Evolutionary conservation across 768 basidiomycete species (phyloP), one percentile per base, ranked within the genome.

Genomic region (Pisolithus microcarpus): DNA sequence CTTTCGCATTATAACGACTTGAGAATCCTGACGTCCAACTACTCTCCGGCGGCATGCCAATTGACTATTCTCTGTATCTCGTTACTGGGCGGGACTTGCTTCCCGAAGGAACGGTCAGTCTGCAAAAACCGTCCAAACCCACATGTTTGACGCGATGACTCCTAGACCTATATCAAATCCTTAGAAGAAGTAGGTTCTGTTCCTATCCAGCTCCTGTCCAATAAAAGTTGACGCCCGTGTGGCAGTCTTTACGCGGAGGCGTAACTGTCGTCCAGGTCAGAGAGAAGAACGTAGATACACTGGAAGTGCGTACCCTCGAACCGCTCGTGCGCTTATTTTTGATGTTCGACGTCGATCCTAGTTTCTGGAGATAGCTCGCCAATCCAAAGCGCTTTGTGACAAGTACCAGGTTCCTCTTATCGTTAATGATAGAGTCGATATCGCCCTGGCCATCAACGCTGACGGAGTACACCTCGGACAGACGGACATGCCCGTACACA

Each of bases 401-500:
- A 77, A 76, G 67, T 86, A 91, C 74, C 74, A 78, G 38, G 78
- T 95, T 26, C 92, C 91, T 0, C 69, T 96, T 5, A 72, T 97
- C 52, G 87, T 97, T 68, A 91, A 92, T 62, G 87, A 90, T 65
- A 80, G 91, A 10, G 73, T 95, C 51, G 94, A 96, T 59, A 81
- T 97, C 21, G 90, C 87, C 8, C 74, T 93, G 19, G 87, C 89
- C 7, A 70, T 89, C 19, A 72, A 79, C 40, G 84, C 85, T 3
- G 77, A 79, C 42, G 92, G 93, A 15, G 82, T 95, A 10, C 94
- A 97, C 63, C 72, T 96, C 40, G 94, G 94, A 6, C 94, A 96
- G 68, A 77, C 80, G 0, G 93, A 95, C 64, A 87, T 91, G 78
- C 79, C 87, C 2, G 73, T 87, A 10, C 61, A 73, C 38, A 62